Base-by-base conservation (phyloP, 176 grass and related monocot genomes). In the Leersia perrieri region DNA sequence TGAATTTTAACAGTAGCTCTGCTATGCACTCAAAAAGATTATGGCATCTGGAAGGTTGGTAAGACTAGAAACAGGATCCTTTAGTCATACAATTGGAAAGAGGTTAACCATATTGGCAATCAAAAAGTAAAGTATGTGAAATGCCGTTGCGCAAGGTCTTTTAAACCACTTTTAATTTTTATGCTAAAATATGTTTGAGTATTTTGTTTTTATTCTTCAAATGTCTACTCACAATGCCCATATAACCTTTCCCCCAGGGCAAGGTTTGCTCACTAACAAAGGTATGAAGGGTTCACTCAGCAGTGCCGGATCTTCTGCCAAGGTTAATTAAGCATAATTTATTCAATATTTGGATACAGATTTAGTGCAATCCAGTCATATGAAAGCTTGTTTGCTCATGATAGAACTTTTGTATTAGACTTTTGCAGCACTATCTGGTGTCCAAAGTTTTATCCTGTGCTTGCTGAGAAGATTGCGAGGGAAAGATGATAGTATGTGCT, bases 381-480 rank as follows among this genome's bases (percentile, higher is more conserved):
- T n/a, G 41, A 20, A 70, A 75, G 49, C 11, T 81, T n/a, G n/a
- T 4, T 7, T 28, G 22, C 64, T 84, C 18, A 73, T 66, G 38
- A 33, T 9, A 78, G 14, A 3, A n/a, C 25, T 86, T 55, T 16
- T 77, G 55, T 85, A 67, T 82, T 75, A 97, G 92, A 97, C 92
- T 27, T 97, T 97, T 90, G 89, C 89, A 34, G 92, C 93, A 85
- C 81, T 94, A 13, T 94, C 94, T 74, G 90, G 94, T 61, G 88
- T 97, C 60, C 94, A 92, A 80, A 94, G 92, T 85, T 90, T 97
- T 49, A 89, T 97, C 81, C 78, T 92, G 82, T 97, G 92, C 72
- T 87, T 88, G 61, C 77, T 97, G 74, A 97, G 78, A 90, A 91
- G 86, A 79, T 23, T 97, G 62, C 94, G 88, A 72, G 88, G 86